Evolutionary conservation across 371 early-diverging fungal species (phyloP).

Genomic region (Amoeboaphelidium protococcarum): DNA sequence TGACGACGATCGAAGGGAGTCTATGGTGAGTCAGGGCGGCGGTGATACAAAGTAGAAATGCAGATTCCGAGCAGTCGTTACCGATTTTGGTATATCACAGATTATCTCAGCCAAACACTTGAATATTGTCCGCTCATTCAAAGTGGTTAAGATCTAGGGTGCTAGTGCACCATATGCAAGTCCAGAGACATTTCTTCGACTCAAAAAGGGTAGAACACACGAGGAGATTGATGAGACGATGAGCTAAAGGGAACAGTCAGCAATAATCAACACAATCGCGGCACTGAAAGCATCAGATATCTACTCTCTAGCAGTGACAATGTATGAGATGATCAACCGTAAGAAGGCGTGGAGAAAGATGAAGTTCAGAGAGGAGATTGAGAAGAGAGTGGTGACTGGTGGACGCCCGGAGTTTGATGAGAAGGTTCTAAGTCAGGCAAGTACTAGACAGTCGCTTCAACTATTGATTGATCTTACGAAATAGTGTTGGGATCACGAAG

Average conservation of each 20-base stretch:
- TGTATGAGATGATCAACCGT: neutral
- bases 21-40: too few relatives aligned
- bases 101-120: neutral
- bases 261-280: too few relatives aligned
- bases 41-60: too few relatives aligned
- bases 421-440: too few relatives aligned
- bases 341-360: neutral
- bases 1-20: too few relatives aligned
- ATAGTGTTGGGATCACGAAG: too few relatives aligned
- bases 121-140: neutral
- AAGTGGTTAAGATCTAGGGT: neutral
- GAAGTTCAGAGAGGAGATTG: neutral
- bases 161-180: neutral
- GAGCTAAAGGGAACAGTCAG: too few relatives aligned
- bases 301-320: neutral
- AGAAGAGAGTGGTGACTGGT: neutral
- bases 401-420: neutral
- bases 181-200: neutral
- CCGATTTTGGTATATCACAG: neutral
- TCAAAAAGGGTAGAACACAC: neutral
- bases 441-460: too few relatives aligned
- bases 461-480: too few relatives aligned
- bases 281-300: neutral
- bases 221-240: neutral
- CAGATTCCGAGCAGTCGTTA: neutral